Conservation (phyloP, 495 filamentous ascomycete genomes). For the Pyrenopolyporus hunteri region DNA sequence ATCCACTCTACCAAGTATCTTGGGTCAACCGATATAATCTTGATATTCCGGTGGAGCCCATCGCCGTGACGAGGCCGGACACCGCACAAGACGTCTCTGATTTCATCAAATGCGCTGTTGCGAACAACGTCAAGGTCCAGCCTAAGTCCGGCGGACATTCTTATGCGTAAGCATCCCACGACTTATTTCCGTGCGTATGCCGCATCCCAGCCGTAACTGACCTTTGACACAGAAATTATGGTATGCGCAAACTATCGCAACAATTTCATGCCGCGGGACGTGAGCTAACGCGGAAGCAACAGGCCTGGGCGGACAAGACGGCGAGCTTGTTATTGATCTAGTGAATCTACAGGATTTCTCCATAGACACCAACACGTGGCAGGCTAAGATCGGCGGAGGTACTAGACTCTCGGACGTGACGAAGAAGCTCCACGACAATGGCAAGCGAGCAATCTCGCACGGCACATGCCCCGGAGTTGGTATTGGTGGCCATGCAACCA, state of each 20-base stretch:
- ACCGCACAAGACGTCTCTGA: constrained; percentile 62
- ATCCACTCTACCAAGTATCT: constrained; percentile 46
- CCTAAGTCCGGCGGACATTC: constrained; percentile 76
- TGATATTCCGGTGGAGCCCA: constrained; percentile 63
- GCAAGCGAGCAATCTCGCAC: constrained; percentile 69
- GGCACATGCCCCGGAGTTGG: constrained; percentile 70
- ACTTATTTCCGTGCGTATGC: not conserved
- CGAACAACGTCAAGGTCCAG: constrained; percentile 65
- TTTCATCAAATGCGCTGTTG: constrained; percentile 64
- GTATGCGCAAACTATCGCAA: constrained; percentile 26
- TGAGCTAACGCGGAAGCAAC: constrained; percentile 43
- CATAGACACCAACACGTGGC: constrained; percentile 60
- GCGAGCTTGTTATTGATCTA: constrained; percentile 64
- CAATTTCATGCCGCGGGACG: not conserved
- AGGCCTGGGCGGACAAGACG: constrained; percentile 61
- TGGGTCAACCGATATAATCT: constrained; percentile 68
- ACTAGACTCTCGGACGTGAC: constrained; percentile 66
- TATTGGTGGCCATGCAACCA: constrained; percentile 73
- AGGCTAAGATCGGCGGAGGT: constrained; percentile 71
- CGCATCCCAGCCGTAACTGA: not conserved
- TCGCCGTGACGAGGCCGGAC: constrained; percentile 65
- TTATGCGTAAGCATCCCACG: constrained; percentile 53
- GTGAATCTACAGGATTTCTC: constrained; percentile 59
- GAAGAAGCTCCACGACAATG: constrained; percentile 61
- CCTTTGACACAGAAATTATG: constrained; percentile 40